phyloP scores from a whole-genome alignment of 2,329 filamentous ascomycete genomes.

The Clonostachys sp. region DNA sequence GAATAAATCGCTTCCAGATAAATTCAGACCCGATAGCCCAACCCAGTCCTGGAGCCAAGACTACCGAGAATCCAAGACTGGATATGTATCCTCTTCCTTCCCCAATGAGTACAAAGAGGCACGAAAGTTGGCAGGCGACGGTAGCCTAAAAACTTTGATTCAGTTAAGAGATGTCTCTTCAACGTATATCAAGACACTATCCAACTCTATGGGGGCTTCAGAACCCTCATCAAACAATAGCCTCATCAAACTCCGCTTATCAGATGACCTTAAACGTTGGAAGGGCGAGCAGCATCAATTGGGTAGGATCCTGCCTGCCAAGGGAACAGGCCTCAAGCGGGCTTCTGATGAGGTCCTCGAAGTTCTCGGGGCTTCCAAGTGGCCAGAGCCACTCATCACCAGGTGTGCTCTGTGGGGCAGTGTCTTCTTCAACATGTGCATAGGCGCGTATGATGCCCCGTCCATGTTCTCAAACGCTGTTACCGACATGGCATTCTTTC shows the following conservation, averaged over 20 bases:
- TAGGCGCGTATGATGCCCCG: conserved; percentile 8
- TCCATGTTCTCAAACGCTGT: conserved; percentile 14
- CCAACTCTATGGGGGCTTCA: no score
- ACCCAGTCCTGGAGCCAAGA: no score
- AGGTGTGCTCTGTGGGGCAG: conserved; percentile 12
- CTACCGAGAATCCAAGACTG: no score
- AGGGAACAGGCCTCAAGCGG: conserved; percentile 6
- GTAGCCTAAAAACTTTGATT: no score
- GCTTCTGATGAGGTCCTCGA: conserved; percentile 5
- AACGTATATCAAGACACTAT: no score
- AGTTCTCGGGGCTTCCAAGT: conserved; percentile 6
- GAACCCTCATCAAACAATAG: background rate
- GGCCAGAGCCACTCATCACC: conserved; percentile 9
- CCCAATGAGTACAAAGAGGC: no score
- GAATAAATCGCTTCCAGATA: background rate
- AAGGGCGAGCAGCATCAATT: conserved; percentile 7
- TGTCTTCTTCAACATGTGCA: conserved; percentile 9
- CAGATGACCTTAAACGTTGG: conserved; percentile 9
- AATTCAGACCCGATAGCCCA: no score
- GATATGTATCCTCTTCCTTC: no score
- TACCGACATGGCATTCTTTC: conserved; percentile 13
- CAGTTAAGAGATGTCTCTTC: no score
- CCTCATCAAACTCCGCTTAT: conserved; percentile 7
- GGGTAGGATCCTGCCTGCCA: conserved; percentile 10
- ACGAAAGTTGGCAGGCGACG: no score